phyloP scores from a whole-genome alignment of 2,329 filamentous ascomycete species.

The Clarireedia paspali region DNA sequence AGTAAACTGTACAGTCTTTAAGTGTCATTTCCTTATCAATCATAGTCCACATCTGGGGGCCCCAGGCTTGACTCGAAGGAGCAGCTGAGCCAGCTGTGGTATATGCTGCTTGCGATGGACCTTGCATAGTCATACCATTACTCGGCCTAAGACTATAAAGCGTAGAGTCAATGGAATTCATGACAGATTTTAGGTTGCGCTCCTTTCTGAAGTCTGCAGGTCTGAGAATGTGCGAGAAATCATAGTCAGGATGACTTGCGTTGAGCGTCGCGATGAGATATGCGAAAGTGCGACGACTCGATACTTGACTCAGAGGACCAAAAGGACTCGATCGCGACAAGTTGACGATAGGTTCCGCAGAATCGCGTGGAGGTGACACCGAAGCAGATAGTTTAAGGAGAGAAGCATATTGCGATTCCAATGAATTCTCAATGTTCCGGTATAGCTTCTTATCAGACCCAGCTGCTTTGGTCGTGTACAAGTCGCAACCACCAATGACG shows the following conservation, averaged over 20 bases:
- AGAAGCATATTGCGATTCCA: conserved; percentile 86
- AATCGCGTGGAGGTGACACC: conserved; percentile 73
- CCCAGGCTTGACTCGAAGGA: conserved; percentile 60
- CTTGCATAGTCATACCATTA: conserved; percentile 32
- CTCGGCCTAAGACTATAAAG: conserved; percentile 77
- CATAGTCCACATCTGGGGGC: conserved; percentile 82
- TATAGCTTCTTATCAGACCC: conserved; percentile 96
- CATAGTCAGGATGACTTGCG: conserved; percentile 91
- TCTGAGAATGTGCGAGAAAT: conserved; percentile 87
- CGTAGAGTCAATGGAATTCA: conserved; percentile 80
- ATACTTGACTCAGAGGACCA: conserved; percentile 78
- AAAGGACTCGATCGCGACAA: conserved; percentile 86
- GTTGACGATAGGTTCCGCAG: conserved; percentile 60
- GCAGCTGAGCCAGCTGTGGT: conserved; percentile 31
- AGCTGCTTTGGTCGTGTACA: conserved; percentile 95
- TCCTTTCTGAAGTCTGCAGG: conserved; percentile 87
- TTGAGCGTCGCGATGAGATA: conserved; percentile 96
- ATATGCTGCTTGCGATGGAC: conserved; percentile 32
- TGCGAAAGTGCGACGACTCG: conserved; percentile 85
- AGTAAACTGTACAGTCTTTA: conserved; percentile 81
- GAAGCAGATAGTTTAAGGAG: conserved; percentile 80
- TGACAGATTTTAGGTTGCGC: conserved; percentile 69
- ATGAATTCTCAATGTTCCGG: conserved; percentile 85
- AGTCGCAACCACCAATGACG: conserved; percentile 86
- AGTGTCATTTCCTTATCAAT: conserved; percentile 94